Base-by-base conservation (phyloP, 768 basidiomycete species). In the Tulasnella sp. region DNA sequence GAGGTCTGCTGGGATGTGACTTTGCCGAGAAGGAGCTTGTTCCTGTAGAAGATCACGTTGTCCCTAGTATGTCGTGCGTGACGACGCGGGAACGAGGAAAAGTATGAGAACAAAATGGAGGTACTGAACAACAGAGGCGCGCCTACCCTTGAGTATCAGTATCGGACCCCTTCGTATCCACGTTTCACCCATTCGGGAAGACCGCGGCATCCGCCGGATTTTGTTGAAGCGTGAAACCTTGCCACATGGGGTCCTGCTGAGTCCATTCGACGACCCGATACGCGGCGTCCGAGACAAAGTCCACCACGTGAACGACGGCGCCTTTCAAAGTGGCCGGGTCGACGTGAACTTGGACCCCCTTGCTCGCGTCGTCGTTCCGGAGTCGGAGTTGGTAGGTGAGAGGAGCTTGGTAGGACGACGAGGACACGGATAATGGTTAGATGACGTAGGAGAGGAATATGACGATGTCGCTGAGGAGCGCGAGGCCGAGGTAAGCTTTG, bases 101-200 rank as follows among this genome's bases (percentile, higher is more conserved):
- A 12, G 62, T 32, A 26, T 17, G 14, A 5, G n/a, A 44, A n/a
- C 6, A 44, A n/a, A 44, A 4, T n/a, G 16, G 16, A 44, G 5
- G 42, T 12, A 16, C 17, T 7, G 8, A 7, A 16, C 8, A 62
- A n/a, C n/a, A 8, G 9, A 19, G 59, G 7, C 59, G 14, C 5
- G 16, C 63, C 34, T 6, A 65, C 63, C 63, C 63, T 40, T 35
- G 34, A 3, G 63, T 65, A 5, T 35, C 37, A 3, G 29, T 11
- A 36, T 8, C 5, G 16, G 14, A 5, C 8, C 5, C 4, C 14
- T 6, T 83, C 84, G 72, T 67, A 35, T 78, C 80, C 75, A 77
- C 79, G 75, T 86, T 84, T 87, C 87, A 88, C 39, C 86, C 87
- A 12, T 81, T 75, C 36, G 87, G 87, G 26, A 87, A 89, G 5